Evolutionary conservation across 2,329 filamentous ascomycete species (phyloP).

Genomic region (Piedraia hortae): DNA sequence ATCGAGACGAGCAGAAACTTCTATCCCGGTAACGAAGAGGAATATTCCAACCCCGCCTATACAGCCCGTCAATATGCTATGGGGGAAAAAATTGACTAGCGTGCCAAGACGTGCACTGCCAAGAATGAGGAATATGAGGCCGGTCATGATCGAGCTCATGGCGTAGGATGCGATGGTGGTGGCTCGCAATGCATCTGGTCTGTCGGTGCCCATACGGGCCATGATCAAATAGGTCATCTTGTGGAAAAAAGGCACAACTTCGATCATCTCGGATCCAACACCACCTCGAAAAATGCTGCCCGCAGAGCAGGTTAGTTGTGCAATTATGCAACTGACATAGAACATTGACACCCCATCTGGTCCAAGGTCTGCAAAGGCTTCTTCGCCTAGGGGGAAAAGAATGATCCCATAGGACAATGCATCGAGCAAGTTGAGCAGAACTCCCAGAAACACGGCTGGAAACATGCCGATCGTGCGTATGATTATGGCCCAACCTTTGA

Average conservation of each 20-base stretch:
- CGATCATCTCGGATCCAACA: conserved; percentile 90
- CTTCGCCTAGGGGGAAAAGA: conserved; percentile 67
- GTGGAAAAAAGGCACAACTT: conserved; percentile 96
- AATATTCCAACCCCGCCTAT: conserved; percentile 96
- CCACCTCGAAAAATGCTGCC: conserved; percentile 76
- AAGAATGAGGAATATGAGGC: conserved; percentile 73
- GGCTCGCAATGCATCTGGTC: conserved; percentile 64
- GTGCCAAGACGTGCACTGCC: conserved; percentile 69
- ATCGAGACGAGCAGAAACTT: conserved; percentile 71
- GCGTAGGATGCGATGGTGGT: conserved; percentile 86
- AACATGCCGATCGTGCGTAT: conserved; percentile 42
- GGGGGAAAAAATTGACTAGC: conserved; percentile 85
- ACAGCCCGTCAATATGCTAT: conserved; percentile 87
- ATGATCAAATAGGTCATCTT: conserved; percentile 89
- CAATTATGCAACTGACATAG: conserved; percentile 89
- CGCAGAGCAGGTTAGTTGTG: conserved; percentile 70
- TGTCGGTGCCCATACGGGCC: conserved; percentile 44
- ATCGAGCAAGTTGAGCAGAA: conserved; percentile 79
- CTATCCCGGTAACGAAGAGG: conserved; percentile 66
- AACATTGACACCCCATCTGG: conserved; percentile 95
- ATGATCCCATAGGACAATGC: conserved; percentile 82
- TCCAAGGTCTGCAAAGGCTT: conserved; percentile 61
- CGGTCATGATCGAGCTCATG: conserved; percentile 71
- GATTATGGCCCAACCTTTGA: conserved; percentile 26
- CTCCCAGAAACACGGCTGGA: conserved; percentile 65